Base-by-base conservation (phyloP, 352 stramenopile genomes). In the Globisporangium sylvaticum region DNA sequence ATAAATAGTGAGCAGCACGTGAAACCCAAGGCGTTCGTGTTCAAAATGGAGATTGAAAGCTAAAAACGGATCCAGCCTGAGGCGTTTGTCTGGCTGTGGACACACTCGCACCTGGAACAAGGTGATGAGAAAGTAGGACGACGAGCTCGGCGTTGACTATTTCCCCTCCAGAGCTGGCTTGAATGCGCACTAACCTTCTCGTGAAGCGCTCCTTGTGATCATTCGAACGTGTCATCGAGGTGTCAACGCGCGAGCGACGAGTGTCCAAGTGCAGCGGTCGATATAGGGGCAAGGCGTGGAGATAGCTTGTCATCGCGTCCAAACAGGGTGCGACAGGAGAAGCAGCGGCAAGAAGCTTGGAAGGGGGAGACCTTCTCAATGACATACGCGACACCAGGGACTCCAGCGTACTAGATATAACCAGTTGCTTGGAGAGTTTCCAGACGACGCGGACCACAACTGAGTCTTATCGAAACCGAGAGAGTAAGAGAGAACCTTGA, bases 301-400 rank as follows among this genome's bases (percentile, higher is more conserved):
- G 42, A 24, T 50, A 50, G 42, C 42, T 50, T 2, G 18, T 24
- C 18, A 24, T 24, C 42, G 18, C 6, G 42, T 50, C 22, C 48
- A 18, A 20, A 10, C n/a, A 14, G 27, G 27, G 18, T 22, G 52
- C 24, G 12, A 25, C 18, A 60, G 18, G 7, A 25, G 15, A 37
- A 37, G 14, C 24, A 59, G 29, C 20, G 18, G 18, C 15, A n/a
- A 15, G 1, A 31, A 59, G 53, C 18, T 50, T 24, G 42, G 53
- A 9, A 58, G 25, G 29, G 27, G 18, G 9, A 34, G 5, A 37
- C 31, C 34, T 61, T 64, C 58, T 65, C 59, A 50, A 65, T 65
- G 59, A 65, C 44, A 65, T 65, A 65, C 44, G 57, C 29, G 20
- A 22, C 29, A 42, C 12, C 44, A 14, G n/a, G 27, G 59, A 39